A percentile compares a stretch with the other conserved stretches of the same genome.
Conservation (phyloP, 2,329 filamentous ascomycete species). For the Aureobasidium sp. region DNA sequence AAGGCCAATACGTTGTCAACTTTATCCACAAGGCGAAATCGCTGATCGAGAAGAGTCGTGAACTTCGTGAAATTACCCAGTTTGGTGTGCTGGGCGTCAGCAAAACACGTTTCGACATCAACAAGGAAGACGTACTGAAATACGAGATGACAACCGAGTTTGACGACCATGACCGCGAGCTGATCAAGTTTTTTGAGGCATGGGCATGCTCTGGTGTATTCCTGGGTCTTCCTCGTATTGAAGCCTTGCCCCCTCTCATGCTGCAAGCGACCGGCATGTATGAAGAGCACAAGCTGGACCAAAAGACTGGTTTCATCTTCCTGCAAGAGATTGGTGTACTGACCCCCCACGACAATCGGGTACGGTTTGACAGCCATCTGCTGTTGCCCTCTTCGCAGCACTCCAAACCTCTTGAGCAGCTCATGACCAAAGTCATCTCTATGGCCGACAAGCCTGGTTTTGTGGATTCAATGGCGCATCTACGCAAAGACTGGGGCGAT, state of each 20-base stretch:
- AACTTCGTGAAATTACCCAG: slow-evolving; percentile 30
- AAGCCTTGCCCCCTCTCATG: slow-evolving; percentile 58
- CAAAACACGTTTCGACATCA: slow-evolving; percentile 26
- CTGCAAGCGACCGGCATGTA: slow-evolving; percentile 59
- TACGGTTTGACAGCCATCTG: slow-evolving; percentile 52
- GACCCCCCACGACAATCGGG: slow-evolving; percentile 61
- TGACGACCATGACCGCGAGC: slow-evolving; percentile 44
- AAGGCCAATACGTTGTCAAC: slow-evolving; percentile 25
- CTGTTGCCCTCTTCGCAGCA: slow-evolving; percentile 44
- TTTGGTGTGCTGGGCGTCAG: slow-evolving; percentile 34
- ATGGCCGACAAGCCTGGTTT: slow-evolving; percentile 33
- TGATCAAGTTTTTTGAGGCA: slow-evolving; percentile 63
- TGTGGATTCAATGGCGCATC: slow-evolving; percentile 47
- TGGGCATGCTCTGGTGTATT: slow-evolving; percentile 58
- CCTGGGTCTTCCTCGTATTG: slow-evolving; percentile 44
- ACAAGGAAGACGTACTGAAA: slow-evolving; percentile 20
- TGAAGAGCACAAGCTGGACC: slow-evolving; percentile 43
- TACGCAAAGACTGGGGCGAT: slow-evolving; percentile 55
- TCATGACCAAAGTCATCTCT: slow-evolving; percentile 29
- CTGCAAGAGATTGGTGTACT: slow-evolving; percentile 70
- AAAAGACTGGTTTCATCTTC: slow-evolving; percentile 54
- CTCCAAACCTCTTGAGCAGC: slow-evolving; percentile 37
- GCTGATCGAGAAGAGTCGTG: slow-evolving; percentile 35
- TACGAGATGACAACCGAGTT: slow-evolving; percentile 34
- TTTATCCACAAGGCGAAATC: slow-evolving; percentile 37